Base-by-base conservation (phyloP, 2,329 filamentous ascomycete genomes). In the Diplocarpon mali region DNA sequence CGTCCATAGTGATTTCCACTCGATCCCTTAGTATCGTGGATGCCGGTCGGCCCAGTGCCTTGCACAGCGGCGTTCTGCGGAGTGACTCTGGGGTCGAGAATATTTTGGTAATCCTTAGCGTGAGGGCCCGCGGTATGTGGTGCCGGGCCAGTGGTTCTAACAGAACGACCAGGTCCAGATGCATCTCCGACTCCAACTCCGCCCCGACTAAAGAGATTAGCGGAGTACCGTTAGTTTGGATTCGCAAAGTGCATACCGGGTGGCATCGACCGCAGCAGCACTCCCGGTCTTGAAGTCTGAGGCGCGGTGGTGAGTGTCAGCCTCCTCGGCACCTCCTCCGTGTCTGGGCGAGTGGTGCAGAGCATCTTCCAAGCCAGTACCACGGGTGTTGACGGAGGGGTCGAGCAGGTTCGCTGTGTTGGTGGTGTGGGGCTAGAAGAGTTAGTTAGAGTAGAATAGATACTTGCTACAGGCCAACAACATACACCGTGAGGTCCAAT, bases 371-470 rank as follows among this genome's bases (percentile, higher is more conserved):
- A 39, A 40, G 0, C 29, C 35, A 28, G 14, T 14, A 6, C 35
- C 31, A 9, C 41, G 34, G 15, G 37, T 46, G 15, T 51, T 50
- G 11, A 57, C 38, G n/a, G 45, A 37, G 9, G 57, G 58, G 40
- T 60, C 58, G 11, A 61, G 48, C n/a, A 38, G 44, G 35, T 60
- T 60, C 5, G 58, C 58, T 8, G 55, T 53, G 7, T 40, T 34
- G 1, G 54, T 58, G 13, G 16, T 35, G 32, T 61, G 57, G 34
- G 56, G 57, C 13, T 24, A 24, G 3, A 24, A 24, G 7, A 4
- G 20, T 24, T 24, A 24, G 20, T 24, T 7, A 24, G 20, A 7
- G 4, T 7, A 24, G 20, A 24, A 7, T 24, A 24, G 3, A 24
- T 24, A 24, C 20, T 24, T 24, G 20, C 20, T 24, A 34, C 6